These are phyloP conservation scores for Thyridium curvatum DNA, from an alignment of 2,329 filamentous ascomycete species.

Conservation along the genomic window DNA sequence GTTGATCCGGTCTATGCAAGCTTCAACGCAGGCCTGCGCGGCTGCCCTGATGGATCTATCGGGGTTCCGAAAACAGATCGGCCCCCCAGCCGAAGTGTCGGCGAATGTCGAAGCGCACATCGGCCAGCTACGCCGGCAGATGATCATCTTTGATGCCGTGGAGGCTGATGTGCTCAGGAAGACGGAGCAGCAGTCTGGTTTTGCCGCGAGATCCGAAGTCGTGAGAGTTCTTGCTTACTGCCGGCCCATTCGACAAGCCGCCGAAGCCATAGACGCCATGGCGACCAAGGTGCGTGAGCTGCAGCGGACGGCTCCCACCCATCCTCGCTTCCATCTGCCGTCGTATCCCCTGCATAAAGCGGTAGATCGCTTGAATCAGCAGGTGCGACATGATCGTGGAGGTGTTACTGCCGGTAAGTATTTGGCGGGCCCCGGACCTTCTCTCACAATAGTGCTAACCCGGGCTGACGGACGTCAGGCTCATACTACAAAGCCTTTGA, in stretches of 20 bases:
- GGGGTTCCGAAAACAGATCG: conserved; percentile 40
- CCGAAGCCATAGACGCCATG: conserved; percentile 38
- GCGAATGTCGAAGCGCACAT: conserved; percentile 33
- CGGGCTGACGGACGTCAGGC: conserved; percentile 10
- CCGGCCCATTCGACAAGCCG: conserved; percentile 46
- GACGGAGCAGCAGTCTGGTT: conserved; percentile 35
- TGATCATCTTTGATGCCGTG: conserved; percentile 38
- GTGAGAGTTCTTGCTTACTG: conserved; percentile 49
- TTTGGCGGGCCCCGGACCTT: too few relatives aligned
- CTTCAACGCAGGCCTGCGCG: conserved; percentile 38
- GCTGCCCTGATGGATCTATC: conserved; percentile 48
- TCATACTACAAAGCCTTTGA: conserved; percentile 37
- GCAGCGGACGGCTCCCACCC: conserved; percentile 28
- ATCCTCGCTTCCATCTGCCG: conserved; percentile 39
- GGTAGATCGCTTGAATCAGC: conserved; percentile 45
- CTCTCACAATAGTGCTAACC: too few relatives aligned
- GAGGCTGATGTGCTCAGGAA: conserved; percentile 41
- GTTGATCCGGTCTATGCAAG: conserved; percentile 42
- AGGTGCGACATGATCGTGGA: conserved; percentile 53
- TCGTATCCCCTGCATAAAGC: conserved; percentile 49
- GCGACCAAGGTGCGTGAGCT: conserved; percentile 41
- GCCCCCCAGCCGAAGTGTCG: conserved; percentile 33
- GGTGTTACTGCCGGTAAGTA: conserved; percentile 45
- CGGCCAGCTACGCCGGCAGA: conserved; percentile 31
- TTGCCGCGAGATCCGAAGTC: conserved; percentile 40